Evolutionary conservation across 805 yeast species (phyloP).

Genomic region (Kluyveromyces dobzhanskii): DNA sequence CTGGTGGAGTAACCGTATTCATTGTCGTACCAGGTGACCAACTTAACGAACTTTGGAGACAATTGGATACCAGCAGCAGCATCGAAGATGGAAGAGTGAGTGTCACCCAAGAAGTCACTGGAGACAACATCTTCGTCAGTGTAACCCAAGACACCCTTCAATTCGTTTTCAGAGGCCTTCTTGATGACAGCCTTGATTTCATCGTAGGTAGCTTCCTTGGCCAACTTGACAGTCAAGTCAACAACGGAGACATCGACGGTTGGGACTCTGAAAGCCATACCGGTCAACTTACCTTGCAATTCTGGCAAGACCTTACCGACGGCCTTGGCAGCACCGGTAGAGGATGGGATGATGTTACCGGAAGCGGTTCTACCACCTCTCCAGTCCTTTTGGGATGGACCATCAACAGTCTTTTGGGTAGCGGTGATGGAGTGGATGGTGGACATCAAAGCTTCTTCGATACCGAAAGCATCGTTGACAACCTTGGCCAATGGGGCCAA

Average conservation of each 20-base stretch:
- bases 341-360: conserved; percentile 66
- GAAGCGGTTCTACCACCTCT: conserved; percentile 76
- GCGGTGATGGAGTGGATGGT: conserved; percentile 67
- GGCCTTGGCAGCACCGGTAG: conserved; percentile 73
- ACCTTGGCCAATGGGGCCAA: conserved; percentile 67
- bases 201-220: conserved; percentile 50
- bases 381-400: conserved; percentile 75
- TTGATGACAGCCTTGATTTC: conserved; percentile 53
- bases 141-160: conserved; percentile 60
- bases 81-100: conserved; percentile 59
- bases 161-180: conserved; percentile 49
- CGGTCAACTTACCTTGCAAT: conserved; percentile 64
- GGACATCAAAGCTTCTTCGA: conserved; percentile 71
- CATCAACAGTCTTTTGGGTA: conserved; percentile 67
- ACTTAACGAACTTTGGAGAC: conserved; percentile 62
- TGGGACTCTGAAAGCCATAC: conserved; percentile 70
- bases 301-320: conserved; percentile 69
- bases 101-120: conserved; percentile 56
- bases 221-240: conserved; percentile 59
- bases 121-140: conserved; percentile 67
- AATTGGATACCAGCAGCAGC: conserved; percentile 63
- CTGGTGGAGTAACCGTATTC: conserved; percentile 71
- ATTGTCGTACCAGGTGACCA: conserved; percentile 68
- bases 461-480: conserved; percentile 56
- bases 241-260: conserved; percentile 67